Evolutionary conservation across 2,329 filamentous ascomycete genomes (phyloP).

Genomic region (Pseudodiploospora longispora): DNA sequence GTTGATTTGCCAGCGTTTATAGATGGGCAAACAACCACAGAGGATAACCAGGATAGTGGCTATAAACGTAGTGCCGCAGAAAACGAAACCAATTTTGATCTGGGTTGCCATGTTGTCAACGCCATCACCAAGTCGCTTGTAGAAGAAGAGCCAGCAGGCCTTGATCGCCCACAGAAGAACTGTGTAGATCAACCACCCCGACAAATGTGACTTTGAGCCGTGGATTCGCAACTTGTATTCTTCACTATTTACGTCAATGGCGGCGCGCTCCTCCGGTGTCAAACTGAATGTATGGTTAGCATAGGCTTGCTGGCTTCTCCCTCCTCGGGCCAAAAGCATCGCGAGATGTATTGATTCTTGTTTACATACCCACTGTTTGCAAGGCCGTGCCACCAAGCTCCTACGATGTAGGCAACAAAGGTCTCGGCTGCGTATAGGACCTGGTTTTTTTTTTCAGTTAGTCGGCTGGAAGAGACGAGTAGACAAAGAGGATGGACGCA

Average conservation of each 20-base stretch:
- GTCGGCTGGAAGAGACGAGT: neutral
- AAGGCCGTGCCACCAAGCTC: neutral
- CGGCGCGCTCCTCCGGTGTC: neutral
- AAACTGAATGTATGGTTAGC: neutral
- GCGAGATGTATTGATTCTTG: neutral
- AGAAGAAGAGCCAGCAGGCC: slow-evolving; percentile 46
- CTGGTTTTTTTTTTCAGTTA: neutral
- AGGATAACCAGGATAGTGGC: slow-evolving; percentile 41
- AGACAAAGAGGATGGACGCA: neutral
- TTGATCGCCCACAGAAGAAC: slow-evolving; percentile 47
- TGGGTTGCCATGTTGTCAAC: slow-evolving; percentile 26
- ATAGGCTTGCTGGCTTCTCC: too few species aligned
- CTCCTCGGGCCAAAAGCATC: too few species aligned
- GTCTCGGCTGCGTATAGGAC: neutral
- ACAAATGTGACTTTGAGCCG: slow-evolving; percentile 47
- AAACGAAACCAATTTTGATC: slow-evolving; percentile 40
- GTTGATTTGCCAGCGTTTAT: slow-evolving; percentile 49
- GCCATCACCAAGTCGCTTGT: slow-evolving; percentile 38
- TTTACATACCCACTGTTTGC: slow-evolving; percentile 1
- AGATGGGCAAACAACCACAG: slow-evolving; percentile 42
- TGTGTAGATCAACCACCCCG: slow-evolving; percentile 46
- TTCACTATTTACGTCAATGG: neutral
- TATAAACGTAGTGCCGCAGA: slow-evolving; percentile 42
- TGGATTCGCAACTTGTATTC: slow-evolving; percentile 1
- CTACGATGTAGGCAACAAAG: neutral